Conservation (phyloP, 495 filamentous ascomycete genomes). For the Penicillium dipodomyicola region DNA sequence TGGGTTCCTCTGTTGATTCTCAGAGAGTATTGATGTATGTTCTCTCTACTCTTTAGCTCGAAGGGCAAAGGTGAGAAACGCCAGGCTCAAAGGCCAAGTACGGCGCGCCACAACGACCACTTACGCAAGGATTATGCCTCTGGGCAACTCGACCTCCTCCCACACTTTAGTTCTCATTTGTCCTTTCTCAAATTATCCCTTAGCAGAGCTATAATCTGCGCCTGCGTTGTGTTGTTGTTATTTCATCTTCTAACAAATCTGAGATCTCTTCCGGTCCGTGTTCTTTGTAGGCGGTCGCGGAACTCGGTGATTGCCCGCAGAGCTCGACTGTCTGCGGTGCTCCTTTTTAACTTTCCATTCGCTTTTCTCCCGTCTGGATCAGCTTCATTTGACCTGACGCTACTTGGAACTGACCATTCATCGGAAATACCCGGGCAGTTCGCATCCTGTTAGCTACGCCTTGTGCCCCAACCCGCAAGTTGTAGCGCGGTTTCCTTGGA, state of each 20-base stretch:
- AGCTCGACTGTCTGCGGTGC: slow-evolving; percentile 19
- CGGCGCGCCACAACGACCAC: neutral
- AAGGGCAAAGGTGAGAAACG: neutral
- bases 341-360: slow-evolving; percentile 7
- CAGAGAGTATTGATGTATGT: neutral
- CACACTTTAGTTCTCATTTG: slow-evolving; percentile 4
- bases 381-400: neutral
- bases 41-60: no score
- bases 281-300: slow-evolving; percentile 18
- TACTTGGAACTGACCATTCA: neutral
- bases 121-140: slow-evolving; percentile 10
- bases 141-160: slow-evolving; percentile 10
- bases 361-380: neutral
- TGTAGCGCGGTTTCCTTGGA: slow-evolving; percentile 10
- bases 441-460: neutral
- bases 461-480: slow-evolving; percentile 9
- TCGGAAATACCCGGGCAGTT: neutral
- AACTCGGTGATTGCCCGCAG: slow-evolving; percentile 26
- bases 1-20: no score
- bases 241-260: slow-evolving; percentile 1
- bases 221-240: neutral
- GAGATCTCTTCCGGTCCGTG: slow-evolving; percentile 5
- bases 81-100: neutral
- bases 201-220: neutral
- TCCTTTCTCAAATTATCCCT: slow-evolving; percentile 10